A percentile compares a stretch with the other conserved stretches of the same genome.
Evolutionary conservation across 2,329 filamentous ascomycete species (phyloP).

Genomic region (Coniochaeta sp.): DNA sequence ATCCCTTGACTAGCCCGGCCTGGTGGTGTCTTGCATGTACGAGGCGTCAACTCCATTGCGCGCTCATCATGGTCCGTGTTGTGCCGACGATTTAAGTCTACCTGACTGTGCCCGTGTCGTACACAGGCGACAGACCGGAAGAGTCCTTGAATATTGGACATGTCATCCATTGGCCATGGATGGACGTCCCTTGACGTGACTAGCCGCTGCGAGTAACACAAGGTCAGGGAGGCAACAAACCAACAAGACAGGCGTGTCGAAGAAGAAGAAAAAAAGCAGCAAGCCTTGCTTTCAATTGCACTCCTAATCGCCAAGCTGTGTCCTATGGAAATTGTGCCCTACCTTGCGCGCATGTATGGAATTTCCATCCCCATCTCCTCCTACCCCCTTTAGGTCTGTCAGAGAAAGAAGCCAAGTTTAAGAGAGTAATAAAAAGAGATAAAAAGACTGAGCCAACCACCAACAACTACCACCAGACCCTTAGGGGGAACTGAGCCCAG

Average conservation of each 20-base stretch:
- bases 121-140: background rate
- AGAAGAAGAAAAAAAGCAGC: conserved; percentile 6
- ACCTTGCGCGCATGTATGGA: conserved; percentile 26
- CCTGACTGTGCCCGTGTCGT: too few relatives aligned
- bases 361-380: too few relatives aligned
- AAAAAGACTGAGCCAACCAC: too few relatives aligned
- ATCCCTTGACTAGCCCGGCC: too few relatives aligned
- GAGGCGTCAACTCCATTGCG: too few relatives aligned
- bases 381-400: conserved; percentile 19
- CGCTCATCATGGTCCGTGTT: too few relatives aligned
- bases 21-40: too few relatives aligned
- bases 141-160: background rate
- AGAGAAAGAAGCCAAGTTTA: conserved; percentile 14
- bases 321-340: conserved; percentile 36
- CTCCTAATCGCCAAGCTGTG: conserved; percentile 42
- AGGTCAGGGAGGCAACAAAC: background rate
- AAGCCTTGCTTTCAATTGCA: conserved; percentile 31
- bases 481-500: too few relatives aligned
- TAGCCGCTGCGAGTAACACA: background rate
- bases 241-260: too few relatives aligned
- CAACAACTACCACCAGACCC: too few relatives aligned
- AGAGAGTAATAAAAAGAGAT: too few relatives aligned
- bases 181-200: background rate
- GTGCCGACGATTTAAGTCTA: too few relatives aligned
- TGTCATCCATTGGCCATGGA: background rate